Conservation (phyloP, 176 grass and related monocot species). For the Triticum turgidum region DNA sequence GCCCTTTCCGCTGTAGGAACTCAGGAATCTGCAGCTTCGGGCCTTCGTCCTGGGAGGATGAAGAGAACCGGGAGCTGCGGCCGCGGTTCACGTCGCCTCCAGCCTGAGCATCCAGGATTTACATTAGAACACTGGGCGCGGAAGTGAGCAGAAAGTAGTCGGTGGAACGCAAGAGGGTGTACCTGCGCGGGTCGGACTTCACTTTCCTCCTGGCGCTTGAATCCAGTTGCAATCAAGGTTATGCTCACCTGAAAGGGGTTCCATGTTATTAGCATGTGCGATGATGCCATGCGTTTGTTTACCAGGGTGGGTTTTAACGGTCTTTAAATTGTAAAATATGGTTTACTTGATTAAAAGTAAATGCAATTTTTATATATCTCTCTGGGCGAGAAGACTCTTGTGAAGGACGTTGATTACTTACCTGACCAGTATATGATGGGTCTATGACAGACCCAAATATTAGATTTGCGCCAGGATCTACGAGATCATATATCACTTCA, state of each 20-base stretch:
- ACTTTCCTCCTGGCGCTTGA: constrained; percentile 75
- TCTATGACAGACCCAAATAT: constrained; percentile 94
- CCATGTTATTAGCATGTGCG: neutral
- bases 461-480: constrained; percentile 89
- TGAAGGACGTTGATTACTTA: constrained; percentile 28
- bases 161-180: neutral
- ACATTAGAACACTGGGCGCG: neutral
- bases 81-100: constrained; percentile 37
- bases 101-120: constrained; percentile 10
- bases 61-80: constrained; percentile 34
- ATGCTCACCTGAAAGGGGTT: constrained; percentile 65
- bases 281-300: neutral
- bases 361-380: neutral
- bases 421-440: constrained; percentile 83
- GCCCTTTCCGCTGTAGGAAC: constrained; percentile 70
- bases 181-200: constrained; percentile 48
- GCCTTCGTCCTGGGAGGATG: constrained; percentile 50
- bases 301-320: neutral
- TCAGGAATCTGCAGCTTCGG: constrained; percentile 63
- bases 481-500: constrained; percentile 97
- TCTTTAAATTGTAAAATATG: neutral
- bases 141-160: neutral
- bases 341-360: neutral
- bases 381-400: neutral
- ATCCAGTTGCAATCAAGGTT: constrained; percentile 84